Base-by-base conservation (phyloP, 768 basidiomycete species). In the Boletus vinaceobasis region DNA sequence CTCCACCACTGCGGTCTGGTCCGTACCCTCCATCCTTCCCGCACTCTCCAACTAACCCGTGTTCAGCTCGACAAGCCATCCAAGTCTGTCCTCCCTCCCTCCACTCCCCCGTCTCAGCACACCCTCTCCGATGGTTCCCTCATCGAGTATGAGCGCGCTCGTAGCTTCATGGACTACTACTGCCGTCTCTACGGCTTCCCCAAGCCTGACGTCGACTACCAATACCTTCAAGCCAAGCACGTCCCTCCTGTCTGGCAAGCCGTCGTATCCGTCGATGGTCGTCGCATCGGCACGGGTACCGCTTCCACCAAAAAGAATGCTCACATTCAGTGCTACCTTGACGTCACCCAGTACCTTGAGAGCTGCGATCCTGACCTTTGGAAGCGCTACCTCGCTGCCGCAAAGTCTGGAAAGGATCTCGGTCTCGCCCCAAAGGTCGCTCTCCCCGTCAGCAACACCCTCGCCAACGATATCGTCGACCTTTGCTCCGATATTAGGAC, bases 161-260 rank as follows among this genome's bases (percentile, higher is more conserved):
- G 87, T 46, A 83, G 81, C 56, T 98, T 98, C 75, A 94, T 97
- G 87, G 94, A 95, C 59, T 98, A 89, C 69, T 98, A 98, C 64
- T 96, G 93, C 66, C 81, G 84, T 43, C 78, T 84, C 35, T 97
- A 84, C 67, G 74, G 75, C 26, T 94, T 94, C 64, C 76, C 79
- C 10, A 82, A 80, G 58, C 91, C 92, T 3, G 87, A 89, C 46
- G 71, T 96, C 56, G 76, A 78, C 14, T 87, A 80, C 55, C 70
- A 74, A 1, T 74, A 75, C 39, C 42, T 62, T 38, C 71, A 49
- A 2, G 23, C 66, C 19, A 62, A 64, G 26, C 49, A 63, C 52
- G 13, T 39, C 21, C 57, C 62, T 33, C 58, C 67, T 40, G 15
- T 52, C 7, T 93, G 91, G 90, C 83, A 90, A 60, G 87, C 87